Conservation (phyloP, 495 filamentous ascomycete genomes). For the Staphylotrichum tortipilum region DNA sequence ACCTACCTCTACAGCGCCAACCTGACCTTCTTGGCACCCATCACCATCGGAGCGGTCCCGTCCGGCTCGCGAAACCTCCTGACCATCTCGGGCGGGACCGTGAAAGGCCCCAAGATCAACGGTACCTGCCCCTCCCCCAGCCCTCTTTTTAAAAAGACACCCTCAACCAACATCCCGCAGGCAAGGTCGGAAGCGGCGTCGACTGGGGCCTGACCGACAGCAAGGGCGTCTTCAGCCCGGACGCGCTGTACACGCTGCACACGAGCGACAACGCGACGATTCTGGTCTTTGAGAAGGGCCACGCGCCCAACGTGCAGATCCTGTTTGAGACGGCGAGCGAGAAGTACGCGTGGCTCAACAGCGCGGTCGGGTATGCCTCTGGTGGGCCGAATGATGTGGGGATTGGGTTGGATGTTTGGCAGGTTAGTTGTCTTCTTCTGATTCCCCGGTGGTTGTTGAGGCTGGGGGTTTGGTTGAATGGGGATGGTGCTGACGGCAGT, state of each 20-base stretch:
- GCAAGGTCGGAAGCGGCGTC: constrained; percentile 13
- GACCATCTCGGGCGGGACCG: constrained; percentile 15
- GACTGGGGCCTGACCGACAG: constrained; percentile 20
- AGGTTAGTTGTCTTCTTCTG: constrained; percentile 14
- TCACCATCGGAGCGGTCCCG: constrained; percentile 15
- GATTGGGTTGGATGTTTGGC: constrained; percentile 17
- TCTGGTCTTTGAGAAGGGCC: constrained; percentile 17
- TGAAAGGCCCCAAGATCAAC: constrained; percentile 14
- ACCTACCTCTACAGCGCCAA: constrained; percentile 20
- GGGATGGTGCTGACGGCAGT: too few relatives aligned
- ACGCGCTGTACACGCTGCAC: constrained; percentile 17
- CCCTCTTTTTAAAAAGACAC: not conserved
- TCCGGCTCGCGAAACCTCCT: constrained; percentile 13
- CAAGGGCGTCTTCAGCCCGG: constrained; percentile 18
- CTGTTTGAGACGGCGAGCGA: constrained; percentile 20
- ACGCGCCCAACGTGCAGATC: constrained; percentile 18
- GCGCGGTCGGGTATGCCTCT: constrained; percentile 11
- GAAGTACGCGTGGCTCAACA: constrained; percentile 18
- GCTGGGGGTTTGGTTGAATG: not conserved
- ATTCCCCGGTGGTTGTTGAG: not conserved
- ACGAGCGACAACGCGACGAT: constrained; percentile 20
- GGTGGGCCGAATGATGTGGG: constrained; percentile 11
- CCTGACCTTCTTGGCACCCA: constrained; percentile 14
- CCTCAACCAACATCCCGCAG: constrained; percentile 4
- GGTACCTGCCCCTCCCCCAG: not conserved